These are phyloP conservation scores for Neopestalotiopsis sp. DNA, from an alignment of 2,329 filamentous ascomycete genomes.

Conservation along the genomic window DNA sequence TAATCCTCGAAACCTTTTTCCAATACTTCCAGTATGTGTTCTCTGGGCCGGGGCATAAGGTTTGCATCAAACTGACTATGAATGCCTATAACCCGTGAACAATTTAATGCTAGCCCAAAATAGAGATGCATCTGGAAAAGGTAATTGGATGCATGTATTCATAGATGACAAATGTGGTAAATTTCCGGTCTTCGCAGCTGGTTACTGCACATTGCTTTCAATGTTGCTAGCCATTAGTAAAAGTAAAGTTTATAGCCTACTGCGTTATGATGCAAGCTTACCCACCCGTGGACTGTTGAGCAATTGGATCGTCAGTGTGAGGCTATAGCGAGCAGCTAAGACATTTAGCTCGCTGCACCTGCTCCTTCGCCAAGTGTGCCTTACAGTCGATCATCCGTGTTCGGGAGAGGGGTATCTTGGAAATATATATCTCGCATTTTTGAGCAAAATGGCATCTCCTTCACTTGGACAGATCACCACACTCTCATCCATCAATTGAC, in stretches of 20 bases:
- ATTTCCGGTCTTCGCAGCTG: conserved; percentile 1
- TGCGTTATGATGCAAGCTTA: background rate
- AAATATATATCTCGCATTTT: background rate
- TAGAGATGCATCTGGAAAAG: no score
- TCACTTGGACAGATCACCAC: background rate
- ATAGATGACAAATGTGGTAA: background rate
- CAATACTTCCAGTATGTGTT: no score
- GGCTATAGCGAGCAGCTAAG: conserved; percentile 3
- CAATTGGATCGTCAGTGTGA: background rate
- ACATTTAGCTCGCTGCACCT: background rate
- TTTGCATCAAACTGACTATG: no score
- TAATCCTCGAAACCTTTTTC: no score
- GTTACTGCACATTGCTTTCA: background rate
- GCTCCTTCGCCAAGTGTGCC: background rate
- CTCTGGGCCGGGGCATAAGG: no score
- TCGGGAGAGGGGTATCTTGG: background rate
- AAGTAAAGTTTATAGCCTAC: background rate
- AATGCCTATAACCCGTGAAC: no score
- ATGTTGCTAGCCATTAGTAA: background rate
- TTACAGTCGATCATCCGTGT: background rate
- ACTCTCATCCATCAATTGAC: background rate
- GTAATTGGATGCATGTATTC: no score
- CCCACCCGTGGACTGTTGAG: background rate
- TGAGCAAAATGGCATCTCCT: background rate
- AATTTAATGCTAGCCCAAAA: no score